Base-by-base conservation (phyloP, 257 asterid species). In the Solanum chiquidenum region DNA sequence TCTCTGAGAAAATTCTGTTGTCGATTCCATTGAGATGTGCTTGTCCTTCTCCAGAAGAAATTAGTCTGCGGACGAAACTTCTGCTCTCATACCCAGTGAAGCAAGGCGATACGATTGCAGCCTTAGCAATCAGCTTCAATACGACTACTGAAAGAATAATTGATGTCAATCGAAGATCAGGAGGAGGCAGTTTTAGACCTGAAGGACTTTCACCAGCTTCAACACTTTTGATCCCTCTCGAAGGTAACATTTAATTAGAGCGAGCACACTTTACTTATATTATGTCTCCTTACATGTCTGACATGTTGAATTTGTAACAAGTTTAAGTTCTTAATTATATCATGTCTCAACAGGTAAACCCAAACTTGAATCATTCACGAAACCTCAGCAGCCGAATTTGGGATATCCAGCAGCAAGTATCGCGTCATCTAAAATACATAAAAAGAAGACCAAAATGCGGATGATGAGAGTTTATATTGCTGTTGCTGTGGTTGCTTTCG, bases 1-100 rank as follows among this genome's bases (percentile, higher is more conserved):
- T 93, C 64, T 92, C 66, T 23, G 95, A 91, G 68, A 89, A 87
- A n/a, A 35, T 72, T 42, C 72, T 49, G 14, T 80, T 91, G 25
- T 68, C 49, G 52, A 86, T 94, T 52, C 95, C 95, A 20, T 2
- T 91, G 89, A 90, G 88, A 72, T 95, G 96, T 88, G 92, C 93
- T 16, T 93, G 98, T 90, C 94, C 96, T 10, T 88, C 90, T 52
- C 18, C 91, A 46, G 76, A 5, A 12, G 91, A 90, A 82, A 52
- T 77, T 35, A 40, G 69, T 66, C 86, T 16, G 9, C 74, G 71
- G 14, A 52, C 62, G 0, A 89, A 89, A 91, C 33, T 90, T 55
- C 72, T 94, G 74, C 88, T 92, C 85, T 90, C 97, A 76, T 93
- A 93, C 86, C 96, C 94, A 13, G 92, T 94, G 11, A 92, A 55